Base-by-base conservation (phyloP, 2,329 filamentous ascomycete species). In the Hirsutella minnesotensis region DNA sequence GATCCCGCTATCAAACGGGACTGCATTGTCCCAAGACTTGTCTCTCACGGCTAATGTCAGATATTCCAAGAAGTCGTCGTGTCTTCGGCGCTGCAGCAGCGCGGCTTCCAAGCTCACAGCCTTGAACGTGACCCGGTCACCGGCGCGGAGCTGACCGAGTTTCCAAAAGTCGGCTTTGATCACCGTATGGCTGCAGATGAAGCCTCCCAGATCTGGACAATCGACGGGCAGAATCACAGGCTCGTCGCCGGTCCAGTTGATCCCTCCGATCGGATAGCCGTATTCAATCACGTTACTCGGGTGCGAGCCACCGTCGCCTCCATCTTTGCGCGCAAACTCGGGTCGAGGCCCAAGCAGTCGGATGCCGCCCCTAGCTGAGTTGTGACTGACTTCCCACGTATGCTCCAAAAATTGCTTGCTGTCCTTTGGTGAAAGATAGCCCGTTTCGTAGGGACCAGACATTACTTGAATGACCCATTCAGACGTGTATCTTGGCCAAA, bases 161-260 rank as follows among this genome's bases (percentile, higher is more conserved):
- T 61, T 62, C 57, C 59, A 64, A 42, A 62, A 45, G 19, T 64
- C 59, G 2, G 56, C 59, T 4, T 53, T 52, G 30, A 52, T 50
- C 7, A 64, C 50, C 0, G 56, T 58, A 3, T 51, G 51, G 5
- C 53, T 54, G 35, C 56, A 57, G 18, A 53, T 46, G 29, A 57
- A 58, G 0, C 61, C 61, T 4, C 59, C 59, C 3, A 62, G 49
- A 2, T 57, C 54, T 0, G 60, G 61, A 0, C 55, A 52, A 41
- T 64, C 61, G 19, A 46, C 46, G 0, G 58, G 47, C n/a, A 64
- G 55, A n/a, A 64, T 55, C 5, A 61, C 52, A 1, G 59, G 49
- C 2, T 50, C 52, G 18, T 64, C 60, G 0, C 61, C 61, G 4
- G 60, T 62, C 43, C 52, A 64, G 47, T 58, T 61, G 9, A 64